A percentile compares a stretch with the other conserved stretches of the same genome.
Conservation (phyloP, 345 rosid species). For the Mangifera indica region DNA sequence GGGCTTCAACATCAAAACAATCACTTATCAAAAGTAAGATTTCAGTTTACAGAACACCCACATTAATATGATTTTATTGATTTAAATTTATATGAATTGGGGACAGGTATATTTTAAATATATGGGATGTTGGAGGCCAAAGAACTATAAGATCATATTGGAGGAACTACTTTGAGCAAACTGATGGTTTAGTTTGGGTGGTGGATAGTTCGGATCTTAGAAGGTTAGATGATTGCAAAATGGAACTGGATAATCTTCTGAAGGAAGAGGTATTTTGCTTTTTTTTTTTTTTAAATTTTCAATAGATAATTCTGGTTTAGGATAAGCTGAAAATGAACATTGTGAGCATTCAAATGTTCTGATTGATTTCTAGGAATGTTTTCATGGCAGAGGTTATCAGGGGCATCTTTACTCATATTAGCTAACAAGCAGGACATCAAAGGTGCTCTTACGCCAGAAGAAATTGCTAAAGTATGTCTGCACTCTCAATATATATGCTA, state of each 20-base stretch:
- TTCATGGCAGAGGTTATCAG: slow-evolving; percentile 70
- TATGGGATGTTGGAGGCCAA: slow-evolving; percentile 98
- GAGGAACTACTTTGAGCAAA: slow-evolving; percentile 97
- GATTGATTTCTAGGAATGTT: slow-evolving; percentile 1
- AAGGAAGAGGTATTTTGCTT: slow-evolving; percentile 75
- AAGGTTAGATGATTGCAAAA: slow-evolving; percentile 86
- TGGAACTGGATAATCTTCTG: slow-evolving; percentile 88
- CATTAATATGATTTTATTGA: neutral
- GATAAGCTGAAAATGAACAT: neutral
- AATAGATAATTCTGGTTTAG: neutral
- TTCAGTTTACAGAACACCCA: neutral
- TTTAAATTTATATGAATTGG: slow-evolving; percentile 14
- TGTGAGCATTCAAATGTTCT: neutral
- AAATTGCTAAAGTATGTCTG: slow-evolving; percentile 71
- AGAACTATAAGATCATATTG: slow-evolving; percentile 88
- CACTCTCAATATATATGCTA: neutral
- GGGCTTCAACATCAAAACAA: slow-evolving; percentile 89
- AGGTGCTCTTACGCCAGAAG: slow-evolving; percentile 80
- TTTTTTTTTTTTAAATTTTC: neutral
- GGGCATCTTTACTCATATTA: slow-evolving; percentile 80
- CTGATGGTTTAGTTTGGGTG: slow-evolving; percentile 96
- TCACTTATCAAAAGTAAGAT: slow-evolving; percentile 64
- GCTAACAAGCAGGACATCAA: slow-evolving; percentile 94
- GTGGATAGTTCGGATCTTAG: slow-evolving; percentile 93
- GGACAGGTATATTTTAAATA: slow-evolving; percentile 67